Evolutionary conservation across 257 asterid species (phyloP).

Genomic region (Solanum tacnaense): DNA sequence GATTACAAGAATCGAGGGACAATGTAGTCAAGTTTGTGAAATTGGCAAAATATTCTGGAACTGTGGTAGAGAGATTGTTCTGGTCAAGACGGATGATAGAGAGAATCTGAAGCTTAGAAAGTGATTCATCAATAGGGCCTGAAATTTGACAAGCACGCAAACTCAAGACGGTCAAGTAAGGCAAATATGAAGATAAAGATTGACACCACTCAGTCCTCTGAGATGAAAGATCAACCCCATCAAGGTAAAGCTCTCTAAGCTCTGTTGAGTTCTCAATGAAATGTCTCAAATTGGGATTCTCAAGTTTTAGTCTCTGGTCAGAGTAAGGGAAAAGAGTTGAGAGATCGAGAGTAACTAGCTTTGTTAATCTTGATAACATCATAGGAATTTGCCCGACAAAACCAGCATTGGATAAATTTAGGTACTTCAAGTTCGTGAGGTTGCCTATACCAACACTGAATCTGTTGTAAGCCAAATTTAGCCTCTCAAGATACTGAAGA

Average conservation of each 20-base stretch:
- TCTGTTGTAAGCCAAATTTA: slow-evolving; percentile 10
- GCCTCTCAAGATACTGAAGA: slow-evolving; percentile 1
- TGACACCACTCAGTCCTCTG: slow-evolving; percentile 21
- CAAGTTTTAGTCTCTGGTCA: slow-evolving; percentile 14
- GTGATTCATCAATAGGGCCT: slow-evolving; percentile 15
- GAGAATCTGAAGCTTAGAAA: slow-evolving; percentile 19
- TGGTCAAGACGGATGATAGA: slow-evolving; percentile 11
- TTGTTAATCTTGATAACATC: slow-evolving; percentile 3
- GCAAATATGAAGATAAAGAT: slow-evolving; percentile 25
- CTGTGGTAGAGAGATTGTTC: slow-evolving; percentile 12
- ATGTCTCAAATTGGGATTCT: slow-evolving; percentile 25
- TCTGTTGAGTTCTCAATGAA: slow-evolving; percentile 25
- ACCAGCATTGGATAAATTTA: slow-evolving; percentile 10
- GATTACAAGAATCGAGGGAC: slow-evolving; percentile 17
- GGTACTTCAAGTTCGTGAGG: slow-evolving; percentile 1
- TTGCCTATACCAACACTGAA: not conserved
- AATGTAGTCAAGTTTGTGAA: slow-evolving; percentile 23
- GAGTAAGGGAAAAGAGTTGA: not conserved
- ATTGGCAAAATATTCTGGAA: slow-evolving; percentile 19
- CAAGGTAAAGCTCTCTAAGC: slow-evolving; percentile 40
- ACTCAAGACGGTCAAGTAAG: slow-evolving; percentile 32
- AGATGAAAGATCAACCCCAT: slow-evolving; percentile 25
- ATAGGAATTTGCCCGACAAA: slow-evolving; percentile 4
- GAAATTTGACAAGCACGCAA: slow-evolving; percentile 28
- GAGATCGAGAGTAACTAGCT: slow-evolving; percentile 15